Evolutionary conservation across 2,329 filamentous ascomycete species (phyloP).

Genomic region (Cladosporium sp.): DNA sequence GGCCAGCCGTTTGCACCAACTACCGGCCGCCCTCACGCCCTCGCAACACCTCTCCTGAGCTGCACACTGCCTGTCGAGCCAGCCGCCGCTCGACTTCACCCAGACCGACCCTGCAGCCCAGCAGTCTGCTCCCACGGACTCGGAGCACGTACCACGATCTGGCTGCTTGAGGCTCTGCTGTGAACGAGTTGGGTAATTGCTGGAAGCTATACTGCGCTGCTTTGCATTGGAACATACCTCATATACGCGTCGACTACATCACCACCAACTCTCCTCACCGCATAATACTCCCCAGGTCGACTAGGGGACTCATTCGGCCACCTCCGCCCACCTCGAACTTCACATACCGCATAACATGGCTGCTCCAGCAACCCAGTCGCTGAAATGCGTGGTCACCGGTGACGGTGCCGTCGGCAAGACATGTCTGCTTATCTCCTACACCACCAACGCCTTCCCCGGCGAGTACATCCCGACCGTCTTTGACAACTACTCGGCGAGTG

Average conservation of each 20-base stretch:
- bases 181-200: constrained; percentile 3
- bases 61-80: neutral
- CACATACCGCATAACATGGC: constrained; percentile 8
- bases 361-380: constrained; percentile 37
- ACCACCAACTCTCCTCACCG: neutral
- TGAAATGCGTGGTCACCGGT: constrained; percentile 93
- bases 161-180: constrained; percentile 3
- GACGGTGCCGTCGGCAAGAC: constrained; percentile 99
- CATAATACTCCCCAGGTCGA: constrained; percentile 3
- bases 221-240: neutral
- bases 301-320: neutral
- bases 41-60: constrained; percentile 1
- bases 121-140: neutral
- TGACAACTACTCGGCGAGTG: constrained; percentile 98
- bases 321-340: constrained; percentile 1
- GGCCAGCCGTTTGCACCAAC: neutral
- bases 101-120: neutral
- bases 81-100: neutral
- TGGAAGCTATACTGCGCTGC: neutral
- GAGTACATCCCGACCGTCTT: constrained; percentile 99
- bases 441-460: constrained; percentile 98
- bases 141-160: constrained; percentile 10
- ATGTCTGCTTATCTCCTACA: constrained; percentile 98
- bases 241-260: neutral
- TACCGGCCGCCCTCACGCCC: neutral